Evolutionary conservation across 257 asterid species (phyloP).

Genomic region (Vinca minor): DNA sequence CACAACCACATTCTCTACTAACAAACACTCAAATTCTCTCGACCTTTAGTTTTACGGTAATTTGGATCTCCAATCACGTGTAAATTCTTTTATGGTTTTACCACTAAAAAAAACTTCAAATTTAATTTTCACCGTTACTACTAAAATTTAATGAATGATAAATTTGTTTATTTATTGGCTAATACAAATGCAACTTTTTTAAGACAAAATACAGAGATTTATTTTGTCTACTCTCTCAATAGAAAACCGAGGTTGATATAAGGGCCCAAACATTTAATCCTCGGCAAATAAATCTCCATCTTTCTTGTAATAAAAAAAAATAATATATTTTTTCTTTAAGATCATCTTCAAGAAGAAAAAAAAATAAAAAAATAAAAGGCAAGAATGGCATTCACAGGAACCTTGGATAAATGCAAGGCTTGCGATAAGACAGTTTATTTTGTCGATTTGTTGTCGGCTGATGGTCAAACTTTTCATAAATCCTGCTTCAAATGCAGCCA

Average conservation of each 20-base stretch:
- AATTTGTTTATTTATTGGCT: constrained; percentile 14
- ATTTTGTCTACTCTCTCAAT: constrained; percentile 30
- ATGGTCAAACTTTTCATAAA: constrained; percentile 36
- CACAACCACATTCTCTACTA: constrained; percentile 18
- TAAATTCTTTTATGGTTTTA: constrained; percentile 18
- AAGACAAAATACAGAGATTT: constrained; percentile 18
- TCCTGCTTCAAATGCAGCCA: constrained; percentile 45
- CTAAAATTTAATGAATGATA: constrained; percentile 3
- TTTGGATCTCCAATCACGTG: constrained; percentile 68
- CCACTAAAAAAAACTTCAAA: constrained; percentile 19
- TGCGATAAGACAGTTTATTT: constrained; percentile 45
- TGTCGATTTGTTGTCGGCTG: constrained; percentile 38
- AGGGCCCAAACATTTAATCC: constrained; percentile 1
- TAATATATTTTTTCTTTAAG: not conserved
- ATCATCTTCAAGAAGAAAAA: not conserved
- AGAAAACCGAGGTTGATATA: constrained; percentile 23
- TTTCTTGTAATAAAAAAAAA: not conserved
- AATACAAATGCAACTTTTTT: constrained; percentile 18
- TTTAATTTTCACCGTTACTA: constrained; percentile 19
- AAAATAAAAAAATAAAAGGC: not conserved
- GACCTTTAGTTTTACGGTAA: constrained; percentile 25
- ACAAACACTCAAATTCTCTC: constrained; percentile 21
- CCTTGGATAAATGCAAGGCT: constrained; percentile 47
- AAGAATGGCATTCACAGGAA: constrained; percentile 40
- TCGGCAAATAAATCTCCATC: too few relatives aligned